A percentile compares a stretch with the other conserved stretches of the same genome.
Evolutionary conservation across 345 rosid species (phyloP).

Genomic region (Acer campestre): DNA sequence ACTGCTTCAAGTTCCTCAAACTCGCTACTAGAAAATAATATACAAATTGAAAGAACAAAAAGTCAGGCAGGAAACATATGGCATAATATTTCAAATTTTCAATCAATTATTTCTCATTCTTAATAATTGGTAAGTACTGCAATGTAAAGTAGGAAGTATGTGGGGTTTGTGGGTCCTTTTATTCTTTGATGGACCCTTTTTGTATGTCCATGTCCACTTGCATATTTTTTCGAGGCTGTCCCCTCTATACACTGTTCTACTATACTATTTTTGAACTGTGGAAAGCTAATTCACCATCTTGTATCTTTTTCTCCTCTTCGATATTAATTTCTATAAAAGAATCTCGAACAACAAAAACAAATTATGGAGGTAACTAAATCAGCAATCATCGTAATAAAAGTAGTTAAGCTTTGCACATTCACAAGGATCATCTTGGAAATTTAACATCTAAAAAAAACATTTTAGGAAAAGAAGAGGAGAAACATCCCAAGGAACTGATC

Average conservation of each 20-base stretch:
- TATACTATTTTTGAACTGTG: too few relatives aligned
- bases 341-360: conserved; percentile 4
- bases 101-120: background rate
- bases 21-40: conserved; percentile 38
- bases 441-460: background rate
- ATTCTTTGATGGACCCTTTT: too few relatives aligned
- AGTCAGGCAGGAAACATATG: background rate
- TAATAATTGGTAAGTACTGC: background rate
- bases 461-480: background rate
- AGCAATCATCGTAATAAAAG: background rate
- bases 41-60: background rate
- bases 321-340: too few relatives aligned
- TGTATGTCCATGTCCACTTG: too few relatives aligned
- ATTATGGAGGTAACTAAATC: background rate
- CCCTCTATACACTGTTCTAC: too few relatives aligned
- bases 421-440: conserved; percentile 4
- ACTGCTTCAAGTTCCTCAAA: conserved; percentile 72
- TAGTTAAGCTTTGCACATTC: background rate
- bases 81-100: background rate
- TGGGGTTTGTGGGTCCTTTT: background rate
- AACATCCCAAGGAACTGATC: background rate
- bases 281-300: too few relatives aligned
- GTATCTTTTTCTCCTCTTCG: too few relatives aligned
- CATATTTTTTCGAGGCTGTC: too few relatives aligned
- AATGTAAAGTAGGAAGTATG: background rate